Evolutionary conservation across 305 asterid species (phyloP), one percentile per base, ranked within the genome.

Genomic region (Striga hermonthica): DNA sequence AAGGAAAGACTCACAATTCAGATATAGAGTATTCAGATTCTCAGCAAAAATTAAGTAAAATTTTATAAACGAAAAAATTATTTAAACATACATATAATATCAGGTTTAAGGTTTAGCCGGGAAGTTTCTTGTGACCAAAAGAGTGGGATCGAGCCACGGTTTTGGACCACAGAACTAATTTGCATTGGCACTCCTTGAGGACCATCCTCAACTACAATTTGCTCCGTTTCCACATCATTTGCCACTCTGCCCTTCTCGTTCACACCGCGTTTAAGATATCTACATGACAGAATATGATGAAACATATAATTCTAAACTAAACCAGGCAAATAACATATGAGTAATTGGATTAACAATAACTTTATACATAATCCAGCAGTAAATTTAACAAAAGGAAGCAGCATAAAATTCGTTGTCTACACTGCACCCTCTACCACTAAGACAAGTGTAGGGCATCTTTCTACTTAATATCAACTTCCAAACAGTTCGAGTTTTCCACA

Each of bases 101-200:
- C 97, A 54, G 98, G 98, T 83, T 89, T 92, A 57, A 89, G 73
- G 78, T 84, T 89, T 68, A 89, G 76, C 64, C 95, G 95, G 49
- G 98, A 92, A 60, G 98, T 87, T 81, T 92, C 96, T 69, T 92
- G 98, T 52, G 95, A 87, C 98, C 98, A 92, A 84, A 87, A 92
- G 57, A 92, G 91, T 11, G 98, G 98, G 65, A 92, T 92, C 40
- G 98, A 92, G 52, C 98, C 98, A 78, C 98, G 97, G 72, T 89
- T 85, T 82, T 92, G 98, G 66, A 89, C 97, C 71, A 87, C 89
- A 58, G 98, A 92, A 82, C 88, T 89, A 75, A 89, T 82, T 73
- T 89, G 87, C 66, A 70, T 10, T 9, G 85, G 80, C 38, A 57
- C 64, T 62, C 84, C 87, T 76, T 84, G 85, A 7, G 80, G 76